Evolutionary conservation across 2,329 filamentous ascomycete genomes (phyloP), one percentile per base, ranked within the genome.

Genomic region (Periconia digitata): DNA sequence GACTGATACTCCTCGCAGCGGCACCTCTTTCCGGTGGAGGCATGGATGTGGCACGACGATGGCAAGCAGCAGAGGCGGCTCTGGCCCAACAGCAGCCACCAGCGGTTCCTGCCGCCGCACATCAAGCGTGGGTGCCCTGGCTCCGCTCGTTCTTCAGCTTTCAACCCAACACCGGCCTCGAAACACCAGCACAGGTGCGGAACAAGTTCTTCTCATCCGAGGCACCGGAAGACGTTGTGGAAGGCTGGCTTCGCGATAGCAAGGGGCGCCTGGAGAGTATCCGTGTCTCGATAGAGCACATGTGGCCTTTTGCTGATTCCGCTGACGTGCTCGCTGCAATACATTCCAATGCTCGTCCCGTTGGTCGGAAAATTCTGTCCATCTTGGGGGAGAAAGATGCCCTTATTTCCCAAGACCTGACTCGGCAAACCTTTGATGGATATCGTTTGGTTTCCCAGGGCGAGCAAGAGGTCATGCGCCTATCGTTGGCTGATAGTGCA

Each of bases 171-270:
- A 40, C 44, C 18, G 44, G 44, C 37, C 22, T 50, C 36, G 47
- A 50, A 15, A 42, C 47, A 20, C 35, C 44, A 12, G 47, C 24
- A n/a, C 43, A 47, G 29, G 44, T 50, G 5, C 47, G 47, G n/a
- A 50, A 39, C 32, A 47, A 43, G 21, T 50, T 50, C 39, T 50
- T 50, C 32, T 50, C 44, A 6, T 20, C 35, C 36, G 47, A 46
- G 16, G 27, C 23, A 15, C 16, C 22, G 15, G 47, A 42, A 34
- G 38, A 42, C 5, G 47, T 43, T 24, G 37, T 50, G 15, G 4
- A 24, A 4, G 43, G 37, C n/a, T 50, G 47, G 47, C 17, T 50
- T n/a, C 36, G 44, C 13, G 47, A 50, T 21, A 47, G 43, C 29
- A 50, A 50, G 39, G n/a, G 27, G 16, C 47, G 44, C 15, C 21